Base-by-base conservation (phyloP, 2,329 filamentous ascomycete species). In the Bipolaris bicolor region DNA sequence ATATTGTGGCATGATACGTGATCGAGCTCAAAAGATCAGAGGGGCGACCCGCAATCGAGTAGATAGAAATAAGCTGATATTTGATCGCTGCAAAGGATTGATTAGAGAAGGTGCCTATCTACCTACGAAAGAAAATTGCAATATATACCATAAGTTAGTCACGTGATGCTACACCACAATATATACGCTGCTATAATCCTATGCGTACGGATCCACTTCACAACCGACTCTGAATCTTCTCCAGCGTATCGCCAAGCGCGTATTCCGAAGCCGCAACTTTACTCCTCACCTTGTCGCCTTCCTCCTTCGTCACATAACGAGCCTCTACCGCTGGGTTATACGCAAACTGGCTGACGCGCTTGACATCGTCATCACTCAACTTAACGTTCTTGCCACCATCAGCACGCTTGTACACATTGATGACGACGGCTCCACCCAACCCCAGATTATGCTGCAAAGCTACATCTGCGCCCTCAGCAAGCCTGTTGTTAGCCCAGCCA, bases 241-340 rank as follows among this genome's bases (percentile, higher is more conserved):
- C 81, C 74, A 87, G 79, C 2, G 86, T 88, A 71, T 96, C 91
- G 63, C 88, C 86, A 78, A 96, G 70, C 34, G 93, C 92, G 86
- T 89, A 97, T 16, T 86, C 86, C 40, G 75, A 81, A 29, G 74
- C 68, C 29, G 78, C 83, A 74, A 83, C 88, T 81, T 90, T 92
- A 71, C 90, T 88, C 64, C 92, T 86, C 10, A 86, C 83, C 48
- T 80, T 82, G 49, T 88, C 89, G 20, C 81, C 84, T 79, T 97
- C 91, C 63, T 83, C 86, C 58, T 84, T 84, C 0, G 91, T 96
- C 76, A 97, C 94, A 4, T 92, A 92, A 79, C 88, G 91, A 18
- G 93, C 94, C 78, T 91, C 89, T 3, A 92, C 88, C 3, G 94
- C 94, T 9, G 94, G 93, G 75, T 98, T 97, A 72, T 97, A 97